Base-by-base conservation (phyloP, 179 eudicot genomes). In the Carnegiea gigantea region DNA sequence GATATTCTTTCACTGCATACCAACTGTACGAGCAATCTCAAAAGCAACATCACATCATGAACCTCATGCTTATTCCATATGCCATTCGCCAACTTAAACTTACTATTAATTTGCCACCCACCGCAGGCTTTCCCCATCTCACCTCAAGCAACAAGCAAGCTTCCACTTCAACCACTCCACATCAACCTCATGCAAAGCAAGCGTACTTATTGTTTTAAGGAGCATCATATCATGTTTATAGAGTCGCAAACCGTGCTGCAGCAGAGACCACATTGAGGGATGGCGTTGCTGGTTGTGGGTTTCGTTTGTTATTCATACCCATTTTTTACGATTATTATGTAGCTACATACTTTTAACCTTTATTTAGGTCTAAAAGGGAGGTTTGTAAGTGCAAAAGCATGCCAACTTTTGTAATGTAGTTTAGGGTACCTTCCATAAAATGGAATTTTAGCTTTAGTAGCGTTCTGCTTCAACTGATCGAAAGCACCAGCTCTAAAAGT, bases 401-500 rank as follows among this genome's bases (percentile, higher is more conserved):
- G 28, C 21, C 28, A 60, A 9, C 67, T n/a, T 1, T 60, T 9
- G 28, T n/a, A 60, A 20, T 33, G 28, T 60, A 60, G 67, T 60
- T 60, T 46, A 65, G n/a, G 36, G 23, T 89, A 93, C 99, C 98
- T 93, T 88, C 99, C 99, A 84, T 91, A 95, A 82, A 95, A 97
- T 13, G 98, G 98, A 84, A 95, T 92, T 86, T 93, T 96, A 77
- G 99, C 97, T 88, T 97, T 97, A 3, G 98, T 97, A 4, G 99
- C 99, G 80, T 97, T 97, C 86, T 97, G 99, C 91, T 97, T 97
- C 88, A 97, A 84, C 82, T 97, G 99, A 83, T 97, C 99, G 90
- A 95, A 97, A 82, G 98, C 98, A 87, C 99, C 99, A 83, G 99
- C 98, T 83, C 98, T 92, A 79, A 96, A 97, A 82, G 99, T 96